A percentile compares a stretch with the other conserved stretches of the same genome.
Evolutionary conservation across 1,284 basidiomycete species (phyloP).

Genomic region (Sporisorium graminicola): DNA sequence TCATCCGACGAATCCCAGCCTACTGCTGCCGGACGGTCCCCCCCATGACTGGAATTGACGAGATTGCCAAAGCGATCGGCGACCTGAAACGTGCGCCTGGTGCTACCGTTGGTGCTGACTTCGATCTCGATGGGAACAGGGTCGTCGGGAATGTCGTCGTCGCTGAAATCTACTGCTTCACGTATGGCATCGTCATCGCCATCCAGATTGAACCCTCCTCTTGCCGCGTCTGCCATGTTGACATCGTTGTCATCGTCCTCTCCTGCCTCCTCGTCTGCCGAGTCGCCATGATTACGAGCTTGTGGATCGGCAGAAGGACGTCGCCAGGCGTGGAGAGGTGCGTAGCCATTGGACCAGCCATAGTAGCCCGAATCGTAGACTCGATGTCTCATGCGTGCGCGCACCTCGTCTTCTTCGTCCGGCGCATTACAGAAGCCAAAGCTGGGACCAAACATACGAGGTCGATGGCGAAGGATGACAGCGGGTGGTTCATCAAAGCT

Average conservation of each 20-base stretch:
- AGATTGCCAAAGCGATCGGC: conserved; percentile 45
- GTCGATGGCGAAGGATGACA: conserved; percentile 28
- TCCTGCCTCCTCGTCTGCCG: conserved; percentile 13
- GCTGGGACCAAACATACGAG: conserved; percentile 41
- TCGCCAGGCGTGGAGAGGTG: conserved; percentile 42
- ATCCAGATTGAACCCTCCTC: conserved; percentile 13
- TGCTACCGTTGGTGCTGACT: conserved; percentile 15
- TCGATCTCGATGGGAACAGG: conserved; percentile 47
- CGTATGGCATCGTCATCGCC: conserved; percentile 38
- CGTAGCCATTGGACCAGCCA: conserved; percentile 44
- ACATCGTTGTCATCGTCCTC: conserved; percentile 17
- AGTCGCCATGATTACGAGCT: conserved; percentile 1
- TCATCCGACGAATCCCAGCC: conserved; percentile 30
- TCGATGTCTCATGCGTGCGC: conserved; percentile 39
- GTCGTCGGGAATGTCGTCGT: conserved; percentile 34
- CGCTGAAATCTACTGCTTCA: conserved; percentile 23
- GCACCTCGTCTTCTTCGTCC: conserved; percentile 41
- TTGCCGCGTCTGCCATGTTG: conserved; percentile 10
- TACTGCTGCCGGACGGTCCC: neutral
- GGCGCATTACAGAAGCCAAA: conserved; percentile 45
- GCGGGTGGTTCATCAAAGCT: conserved; percentile 43
- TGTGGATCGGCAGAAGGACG: conserved; percentile 2
- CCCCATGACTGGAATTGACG: neutral
- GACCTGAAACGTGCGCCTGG: conserved; percentile 35
- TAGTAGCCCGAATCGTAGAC: conserved; percentile 51